Percentiles rank a stretch among this genome's conserved stretches.
phyloP scores from a whole-genome alignment of 768 basidiomycete species.

The Boletellus sp. region DNA sequence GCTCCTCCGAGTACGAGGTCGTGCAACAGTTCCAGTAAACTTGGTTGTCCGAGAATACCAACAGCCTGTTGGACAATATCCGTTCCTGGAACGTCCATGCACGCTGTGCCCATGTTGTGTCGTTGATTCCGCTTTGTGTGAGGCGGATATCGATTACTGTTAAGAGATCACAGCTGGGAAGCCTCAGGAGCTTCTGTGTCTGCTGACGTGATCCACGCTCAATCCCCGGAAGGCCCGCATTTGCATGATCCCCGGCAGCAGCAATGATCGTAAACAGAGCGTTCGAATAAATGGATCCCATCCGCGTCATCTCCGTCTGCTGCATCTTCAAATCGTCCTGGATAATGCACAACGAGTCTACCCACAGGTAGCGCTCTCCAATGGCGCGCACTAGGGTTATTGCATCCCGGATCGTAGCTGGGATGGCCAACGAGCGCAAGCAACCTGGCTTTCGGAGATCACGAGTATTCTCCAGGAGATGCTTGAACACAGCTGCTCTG shows the following conservation, averaged over 20 bases:
- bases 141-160: slow-evolving; percentile 8
- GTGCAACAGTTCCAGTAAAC: slow-evolving; percentile 16
- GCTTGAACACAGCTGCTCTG: slow-evolving; percentile 3
- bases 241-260: slow-evolving; percentile 8
- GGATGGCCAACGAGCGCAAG: slow-evolving; percentile 5
- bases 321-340: too few relatives aligned
- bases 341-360: slow-evolving; percentile 25
- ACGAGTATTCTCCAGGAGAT: slow-evolving; percentile 5
- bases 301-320: slow-evolving; percentile 16
- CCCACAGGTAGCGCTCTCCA: slow-evolving; percentile 25
- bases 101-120: slow-evolving; percentile 7
- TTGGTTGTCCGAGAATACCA: too few relatives aligned
- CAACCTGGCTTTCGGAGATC: slow-evolving; percentile 2
- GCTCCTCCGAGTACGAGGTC: slow-evolving; percentile 12
- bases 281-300: slow-evolving; percentile 19
- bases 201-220: not conserved
- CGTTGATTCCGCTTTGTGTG: not conserved
- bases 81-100: too few relatives aligned
- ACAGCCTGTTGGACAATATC: too few relatives aligned
- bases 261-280: slow-evolving; percentile 22
- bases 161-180: slow-evolving; percentile 7
- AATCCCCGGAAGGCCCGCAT: slow-evolving; percentile 12
- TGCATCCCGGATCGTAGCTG: too few relatives aligned
- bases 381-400: slow-evolving; percentile 17
- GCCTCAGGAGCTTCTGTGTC: slow-evolving; percentile 8